Conservation (phyloP, 768 basidiomycete genomes). For the Termitomyces sp. region DNA sequence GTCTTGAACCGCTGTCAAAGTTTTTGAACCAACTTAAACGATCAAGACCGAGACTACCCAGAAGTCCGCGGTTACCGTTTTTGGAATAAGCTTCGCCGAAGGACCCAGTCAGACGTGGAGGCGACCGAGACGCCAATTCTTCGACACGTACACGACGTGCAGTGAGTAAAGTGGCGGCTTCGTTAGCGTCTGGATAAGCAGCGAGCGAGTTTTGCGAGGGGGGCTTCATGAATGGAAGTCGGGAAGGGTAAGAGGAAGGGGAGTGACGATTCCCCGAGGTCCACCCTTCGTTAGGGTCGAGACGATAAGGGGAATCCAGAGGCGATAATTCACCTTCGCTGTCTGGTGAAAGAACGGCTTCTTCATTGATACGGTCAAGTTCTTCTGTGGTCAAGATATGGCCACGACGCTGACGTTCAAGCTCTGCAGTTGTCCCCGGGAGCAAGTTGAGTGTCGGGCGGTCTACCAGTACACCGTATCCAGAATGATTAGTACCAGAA, state of each 20-base stretch:
- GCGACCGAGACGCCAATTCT: conserved; percentile 26
- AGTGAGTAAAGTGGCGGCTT: conserved; percentile 43
- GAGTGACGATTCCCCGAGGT: conserved; percentile 2
- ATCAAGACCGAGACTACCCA: conserved; percentile 39
- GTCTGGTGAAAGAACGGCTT: conserved; percentile 24
- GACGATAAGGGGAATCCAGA: conserved; percentile 28
- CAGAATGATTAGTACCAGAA: conserved; percentile 36
- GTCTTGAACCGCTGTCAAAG: conserved; percentile 18
- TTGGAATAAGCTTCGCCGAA: conserved; percentile 9
- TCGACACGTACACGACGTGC: conserved; percentile 44
- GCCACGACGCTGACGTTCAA: conserved; percentile 25
- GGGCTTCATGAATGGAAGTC: conserved; percentile 13
- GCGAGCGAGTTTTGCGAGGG: conserved; percentile 24
- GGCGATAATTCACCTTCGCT: conserved; percentile 14
- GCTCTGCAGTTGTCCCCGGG: conserved; percentile 24
- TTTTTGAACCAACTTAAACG: conserved; percentile 59
- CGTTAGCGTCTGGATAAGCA: conserved; percentile 31
- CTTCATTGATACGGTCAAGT: conserved; percentile 29
- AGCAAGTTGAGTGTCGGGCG: conserved; percentile 32
- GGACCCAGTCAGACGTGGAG: conserved; percentile 14
- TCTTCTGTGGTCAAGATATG: conserved; percentile 31
- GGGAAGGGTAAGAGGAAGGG: neutral
- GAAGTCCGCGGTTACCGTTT: conserved; percentile 17
- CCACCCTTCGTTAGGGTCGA: conserved; percentile 15
- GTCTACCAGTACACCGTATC: conserved; percentile 38